phyloP scores from a whole-genome alignment of 2,329 filamentous ascomycete species.

The Penicillium sp. region DNA sequence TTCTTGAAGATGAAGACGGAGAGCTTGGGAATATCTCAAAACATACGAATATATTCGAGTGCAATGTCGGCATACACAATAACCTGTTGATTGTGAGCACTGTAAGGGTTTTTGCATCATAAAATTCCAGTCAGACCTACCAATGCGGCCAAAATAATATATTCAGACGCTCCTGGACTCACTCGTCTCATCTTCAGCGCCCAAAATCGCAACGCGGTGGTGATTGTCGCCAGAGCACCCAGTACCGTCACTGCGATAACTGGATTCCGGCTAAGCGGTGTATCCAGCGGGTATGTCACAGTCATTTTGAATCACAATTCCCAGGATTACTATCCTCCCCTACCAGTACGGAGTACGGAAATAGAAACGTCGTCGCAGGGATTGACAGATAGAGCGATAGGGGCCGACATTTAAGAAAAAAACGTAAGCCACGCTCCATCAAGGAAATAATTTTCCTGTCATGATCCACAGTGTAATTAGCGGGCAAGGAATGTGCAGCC shows the following conservation, averaged over 20 bases:
- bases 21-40: neutral
- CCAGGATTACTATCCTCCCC: neutral
- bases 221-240: neutral
- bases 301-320: neutral
- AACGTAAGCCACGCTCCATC: neutral
- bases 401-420: neutral
- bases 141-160: neutral
- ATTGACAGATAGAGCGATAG: neutral
- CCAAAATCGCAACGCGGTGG: neutral
- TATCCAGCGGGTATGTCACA: neutral
- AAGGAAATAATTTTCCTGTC: neutral
- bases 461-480: too few relatives aligned
- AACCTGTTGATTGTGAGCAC: neutral
- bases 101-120: neutral
- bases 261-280: neutral
- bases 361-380: neutral
- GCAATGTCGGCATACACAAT: neutral
- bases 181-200: neutral
- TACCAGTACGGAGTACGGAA: neutral
- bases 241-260: neutral
- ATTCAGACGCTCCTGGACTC: neutral
- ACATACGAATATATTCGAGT: neutral
- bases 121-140: neutral
- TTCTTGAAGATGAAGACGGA: neutral
- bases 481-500: too few relatives aligned